Percentiles rank a stretch among this genome's conserved stretches.
phyloP scores from a whole-genome alignment of 139 green algal species.

The Tetradesmus lagerheimii region DNA sequence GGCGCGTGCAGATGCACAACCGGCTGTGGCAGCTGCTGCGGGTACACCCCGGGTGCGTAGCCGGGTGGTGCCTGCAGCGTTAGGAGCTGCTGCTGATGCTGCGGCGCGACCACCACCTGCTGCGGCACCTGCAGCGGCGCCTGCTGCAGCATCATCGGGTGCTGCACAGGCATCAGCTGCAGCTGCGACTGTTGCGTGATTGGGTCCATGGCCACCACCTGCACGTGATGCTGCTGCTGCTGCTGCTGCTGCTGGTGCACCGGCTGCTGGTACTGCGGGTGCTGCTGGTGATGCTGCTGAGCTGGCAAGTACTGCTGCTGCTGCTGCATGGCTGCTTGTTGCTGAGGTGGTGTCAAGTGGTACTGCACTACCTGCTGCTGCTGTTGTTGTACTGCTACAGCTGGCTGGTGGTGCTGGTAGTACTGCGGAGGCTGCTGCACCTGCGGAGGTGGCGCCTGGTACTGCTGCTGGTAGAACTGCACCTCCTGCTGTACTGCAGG shows the following conservation, averaged over 20 bases:
- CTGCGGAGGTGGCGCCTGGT: neutral
- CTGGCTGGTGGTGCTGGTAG: slow-evolving; percentile 8
- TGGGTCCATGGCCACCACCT: neutral
- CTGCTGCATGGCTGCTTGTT: neutral
- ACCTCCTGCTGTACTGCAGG: neutral
- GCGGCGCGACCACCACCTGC: neutral
- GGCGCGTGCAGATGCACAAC: neutral
- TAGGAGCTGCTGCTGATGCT: neutral
- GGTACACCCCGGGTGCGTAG: neutral
- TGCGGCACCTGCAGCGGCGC: neutral
- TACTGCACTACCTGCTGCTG: neutral
- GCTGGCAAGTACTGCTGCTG: no score
- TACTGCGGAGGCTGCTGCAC: neutral
- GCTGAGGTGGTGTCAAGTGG: neutral
- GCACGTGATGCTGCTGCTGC: slow-evolving; percentile 9
- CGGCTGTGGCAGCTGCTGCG: neutral
- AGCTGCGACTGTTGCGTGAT: neutral
- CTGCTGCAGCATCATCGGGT: neutral
- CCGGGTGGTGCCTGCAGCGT: neutral
- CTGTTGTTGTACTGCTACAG: neutral
- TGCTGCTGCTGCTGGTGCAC: neutral
- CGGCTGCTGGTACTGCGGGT: neutral
- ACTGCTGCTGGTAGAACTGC: neutral
- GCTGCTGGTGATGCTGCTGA: neutral
- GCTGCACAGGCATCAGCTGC: neutral